Base-by-base conservation (phyloP, 225 moss, liverwort and hornwort genomes). In the Marchantia paleacea region DNA sequence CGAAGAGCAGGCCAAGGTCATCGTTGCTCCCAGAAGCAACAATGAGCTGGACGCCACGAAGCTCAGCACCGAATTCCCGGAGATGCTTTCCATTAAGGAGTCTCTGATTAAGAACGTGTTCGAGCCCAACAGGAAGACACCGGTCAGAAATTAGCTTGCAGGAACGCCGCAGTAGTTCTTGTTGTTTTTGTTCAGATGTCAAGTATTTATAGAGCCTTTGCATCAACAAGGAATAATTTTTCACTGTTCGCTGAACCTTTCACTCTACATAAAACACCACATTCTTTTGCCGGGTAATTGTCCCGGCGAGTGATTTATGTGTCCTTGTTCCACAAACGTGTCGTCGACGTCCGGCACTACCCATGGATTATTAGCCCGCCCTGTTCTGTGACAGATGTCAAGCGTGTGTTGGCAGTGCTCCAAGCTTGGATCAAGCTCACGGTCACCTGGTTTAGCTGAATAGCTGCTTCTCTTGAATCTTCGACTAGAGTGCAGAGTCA, bases 1-100 rank as follows among this genome's bases (percentile, higher is more conserved):
- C 10, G 85, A 82, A 65, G 85, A 85, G 75, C 85, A 85, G 79
- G 82, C 85, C 0, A 85, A 85, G 61, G 85, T 85, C 14, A 85
- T 85, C 19, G 82, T 85, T 52, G 85, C 85, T 19, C 49, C 85
- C 60, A 73, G 85, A 18, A 85, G 85, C 80, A 85, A 85, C 82
- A 85, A 85, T 63, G 85, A 85, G 75, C 61, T 85, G 73, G 85
- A 85, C 39, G 63, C 85, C 12, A 51, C 82, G 11, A 82, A 82
- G 76, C 69, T 85, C 16, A 75, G 75, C 47, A 82, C 63, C 69
- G 85, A 85, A 77, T 85, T 85, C 67, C 85, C 85, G 10, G 82
- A 85, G 51, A 82, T 85, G 66, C 82, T 85, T 0, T 58, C 68
- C n/a, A 85, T 85, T 31, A 85, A 85, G 69, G 85, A 85, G 29